phyloP scores from a whole-genome alignment of 495 filamentous ascomycete genomes.

The Penicillium verhagenii region DNA sequence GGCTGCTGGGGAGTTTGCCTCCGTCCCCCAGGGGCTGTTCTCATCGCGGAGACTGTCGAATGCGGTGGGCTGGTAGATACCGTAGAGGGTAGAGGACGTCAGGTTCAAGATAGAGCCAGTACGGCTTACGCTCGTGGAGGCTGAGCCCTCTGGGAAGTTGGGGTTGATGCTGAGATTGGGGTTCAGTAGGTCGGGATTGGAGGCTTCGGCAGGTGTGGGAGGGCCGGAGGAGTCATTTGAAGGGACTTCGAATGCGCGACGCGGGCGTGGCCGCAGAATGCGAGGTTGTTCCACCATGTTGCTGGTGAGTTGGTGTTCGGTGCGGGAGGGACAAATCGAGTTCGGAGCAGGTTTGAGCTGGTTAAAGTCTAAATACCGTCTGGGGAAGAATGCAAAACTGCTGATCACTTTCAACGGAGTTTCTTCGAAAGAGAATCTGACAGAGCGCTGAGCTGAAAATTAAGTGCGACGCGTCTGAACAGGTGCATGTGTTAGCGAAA shows the following conservation, averaged over 20 bases:
- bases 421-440: no score
- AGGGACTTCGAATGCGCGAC: constrained; percentile 68
- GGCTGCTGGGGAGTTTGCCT: constrained; percentile 57
- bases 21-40: constrained; percentile 67
- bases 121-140: constrained; percentile 46
- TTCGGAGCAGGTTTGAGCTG: constrained; percentile 1
- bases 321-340: background rate
- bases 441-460: constrained; percentile 3
- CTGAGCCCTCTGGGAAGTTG: constrained; percentile 22
- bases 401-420: no score
- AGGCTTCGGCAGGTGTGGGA: constrained; percentile 43
- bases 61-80: constrained; percentile 78
- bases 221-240: constrained; percentile 54
- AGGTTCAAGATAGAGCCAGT: constrained; percentile 81
- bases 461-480: constrained; percentile 7
- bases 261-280: constrained; percentile 70
- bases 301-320: background rate
- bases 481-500: constrained; percentile 9
- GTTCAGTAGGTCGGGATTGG: constrained; percentile 33
- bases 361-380: background rate
- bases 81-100: constrained; percentile 82
- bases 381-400: no score
- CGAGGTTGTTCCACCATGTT: constrained; percentile 50
- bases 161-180: constrained; percentile 17
- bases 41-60: constrained; percentile 53